Evolutionary conservation across 305 asterid genomes (phyloP), one percentile per base, ranked within the genome.

Genomic region (Solanum aculeatissimum): DNA sequence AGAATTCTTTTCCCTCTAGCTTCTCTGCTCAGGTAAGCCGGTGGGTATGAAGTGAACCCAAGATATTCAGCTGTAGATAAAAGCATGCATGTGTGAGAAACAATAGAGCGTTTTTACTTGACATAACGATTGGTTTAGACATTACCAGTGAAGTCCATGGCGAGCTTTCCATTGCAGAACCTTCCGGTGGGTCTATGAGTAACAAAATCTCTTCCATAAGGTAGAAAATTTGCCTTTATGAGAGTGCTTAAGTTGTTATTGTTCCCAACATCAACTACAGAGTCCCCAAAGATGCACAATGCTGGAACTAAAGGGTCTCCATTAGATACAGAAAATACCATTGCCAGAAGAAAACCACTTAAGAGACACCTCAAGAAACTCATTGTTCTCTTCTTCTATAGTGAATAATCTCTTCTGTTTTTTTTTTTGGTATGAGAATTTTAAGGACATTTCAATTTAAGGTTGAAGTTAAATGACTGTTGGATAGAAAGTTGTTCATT

Each of bases 81-180:
- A 84, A 55, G 35, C 11, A 35, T 49, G 83, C 69, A 32, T 45
- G 45, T 72, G 49, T 35, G 29, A 70, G 80, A 63, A 16, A 62
- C 23, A 55, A 16, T 14, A 21, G 51, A 68, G 57, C 15, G 62
- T 51, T 57, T 58, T 54, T 55, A 80, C 51, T 35, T 49, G n/a
- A n/a, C n/a, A n/a, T 1, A 15, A 18, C 2, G 1, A 45, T 62
- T 66, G 69, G 7, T 27, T 18, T 75, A 19, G 21, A n/a, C 77
- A 84, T 70, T 92, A 95, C 99, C 98, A 7, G 93, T 91, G 90
- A 89, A 96, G 47, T 96, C 99, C 0, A 93, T 93, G 84, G 99
- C 98, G 42, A 96, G 94, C 84, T 94, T 96, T 35, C 98, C 98
- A 19, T 94, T 94, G 91, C 93, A 91, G 91, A 96, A 96, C 90